phyloP scores from a whole-genome alignment of 192 early-diverging fungal species.

The Gryganskiella cystojenkinii region DNA sequence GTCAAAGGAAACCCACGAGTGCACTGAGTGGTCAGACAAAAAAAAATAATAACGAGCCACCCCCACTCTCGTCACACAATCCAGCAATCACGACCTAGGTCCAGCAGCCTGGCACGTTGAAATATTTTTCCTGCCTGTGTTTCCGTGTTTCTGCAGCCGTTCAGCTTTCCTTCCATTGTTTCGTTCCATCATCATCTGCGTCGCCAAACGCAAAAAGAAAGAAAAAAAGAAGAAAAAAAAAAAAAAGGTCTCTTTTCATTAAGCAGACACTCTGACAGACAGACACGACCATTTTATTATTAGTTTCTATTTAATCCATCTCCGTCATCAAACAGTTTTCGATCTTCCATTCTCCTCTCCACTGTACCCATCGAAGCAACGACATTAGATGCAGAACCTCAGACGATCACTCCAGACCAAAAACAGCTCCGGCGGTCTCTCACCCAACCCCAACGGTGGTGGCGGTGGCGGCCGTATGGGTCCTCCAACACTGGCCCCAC shows the following conservation, averaged over 20 bases:
- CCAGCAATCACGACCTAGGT: too few relatives aligned
- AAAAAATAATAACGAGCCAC: too few relatives aligned
- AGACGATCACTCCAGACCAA: constrained; percentile 46
- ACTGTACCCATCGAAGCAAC: too few relatives aligned
- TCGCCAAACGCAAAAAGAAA: neutral
- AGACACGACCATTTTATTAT: too few relatives aligned
- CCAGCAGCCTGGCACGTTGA: too few relatives aligned
- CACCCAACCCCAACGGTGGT: constrained; percentile 19
- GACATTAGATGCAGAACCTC: constrained; percentile 35
- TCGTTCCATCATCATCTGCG: neutral
- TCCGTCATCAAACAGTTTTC: neutral
- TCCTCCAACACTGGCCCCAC: constrained; percentile 53
- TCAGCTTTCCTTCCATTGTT: neutral
- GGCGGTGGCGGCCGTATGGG: too few relatives aligned
- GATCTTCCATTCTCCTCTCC: neutral
- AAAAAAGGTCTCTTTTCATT: too few relatives aligned
- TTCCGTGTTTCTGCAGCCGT: neutral
- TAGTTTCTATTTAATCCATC: neutral
- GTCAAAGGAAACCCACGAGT: too few relatives aligned
- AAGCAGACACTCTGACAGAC: too few relatives aligned
- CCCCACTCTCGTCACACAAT: too few relatives aligned
- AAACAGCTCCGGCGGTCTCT: constrained; percentile 39
- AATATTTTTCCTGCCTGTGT: too few relatives aligned
- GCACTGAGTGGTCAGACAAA: too few relatives aligned
- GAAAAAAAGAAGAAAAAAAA: neutral